Percentiles rank a stretch among this genome's conserved stretches.
Conservation (phyloP, 306 rosid genomes). For the Phaseolus lunatus region DNA sequence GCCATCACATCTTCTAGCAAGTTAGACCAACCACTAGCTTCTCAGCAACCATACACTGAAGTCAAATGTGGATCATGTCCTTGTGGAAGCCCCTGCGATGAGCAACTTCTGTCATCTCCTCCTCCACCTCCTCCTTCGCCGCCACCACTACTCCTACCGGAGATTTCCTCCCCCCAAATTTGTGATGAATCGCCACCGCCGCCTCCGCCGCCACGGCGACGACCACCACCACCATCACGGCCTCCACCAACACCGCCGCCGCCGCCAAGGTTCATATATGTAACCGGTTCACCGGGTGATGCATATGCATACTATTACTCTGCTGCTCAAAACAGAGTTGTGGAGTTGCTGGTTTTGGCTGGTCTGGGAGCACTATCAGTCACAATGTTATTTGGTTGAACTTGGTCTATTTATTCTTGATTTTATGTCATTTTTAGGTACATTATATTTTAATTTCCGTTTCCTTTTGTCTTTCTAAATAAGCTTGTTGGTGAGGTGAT, state of each 20-base stretch:
- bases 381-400: slow-evolving; percentile 28
- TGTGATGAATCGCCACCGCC: slow-evolving; percentile 32
- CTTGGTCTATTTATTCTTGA: slow-evolving; percentile 3
- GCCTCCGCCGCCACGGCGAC: slow-evolving; percentile 33
- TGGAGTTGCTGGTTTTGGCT: slow-evolving; percentile 41
- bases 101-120: slow-evolving; percentile 45
- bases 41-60: slow-evolving; percentile 40
- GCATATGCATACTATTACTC: slow-evolving; percentile 50
- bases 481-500: slow-evolving; percentile 7
- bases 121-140: slow-evolving; percentile 47
- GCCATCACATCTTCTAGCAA: slow-evolving; percentile 29
- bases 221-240: slow-evolving; percentile 31
- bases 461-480: background rate
- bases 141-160: slow-evolving; percentile 37
- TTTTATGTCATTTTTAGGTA: slow-evolving; percentile 16
- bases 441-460: slow-evolving; percentile 7
- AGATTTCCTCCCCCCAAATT: slow-evolving; percentile 25
- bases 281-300: slow-evolving; percentile 62
- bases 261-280: slow-evolving; percentile 79
- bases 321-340: slow-evolving; percentile 45
- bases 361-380: slow-evolving; percentile 46
- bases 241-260: slow-evolving; percentile 58
- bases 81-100: slow-evolving; percentile 66
- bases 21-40: slow-evolving; percentile 33
- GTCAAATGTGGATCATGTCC: slow-evolving; percentile 89